phyloP scores from a whole-genome alignment of 2,329 filamentous ascomycete species.

The Stagonosporopsis vannaccii region DNA sequence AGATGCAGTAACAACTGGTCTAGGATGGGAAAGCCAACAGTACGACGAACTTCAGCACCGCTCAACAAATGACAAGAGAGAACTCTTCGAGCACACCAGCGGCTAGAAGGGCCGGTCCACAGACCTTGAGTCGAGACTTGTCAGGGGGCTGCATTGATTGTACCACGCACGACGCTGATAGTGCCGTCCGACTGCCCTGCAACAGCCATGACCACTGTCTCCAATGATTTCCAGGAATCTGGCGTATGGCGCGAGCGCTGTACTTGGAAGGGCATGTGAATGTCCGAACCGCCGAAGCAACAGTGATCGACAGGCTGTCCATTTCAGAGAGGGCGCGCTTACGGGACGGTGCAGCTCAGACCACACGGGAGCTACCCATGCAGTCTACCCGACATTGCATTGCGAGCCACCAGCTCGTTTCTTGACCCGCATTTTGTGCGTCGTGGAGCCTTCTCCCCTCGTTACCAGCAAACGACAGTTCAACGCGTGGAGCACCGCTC shows the following conservation, averaged over 20 bases:
- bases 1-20: neutral
- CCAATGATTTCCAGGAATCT: neutral
- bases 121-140: conserved; percentile 4
- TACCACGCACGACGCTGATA: conserved; percentile 14
- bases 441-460: conserved; percentile 27
- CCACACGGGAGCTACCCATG: conserved; percentile 30
- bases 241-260: neutral
- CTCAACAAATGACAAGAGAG: neutral
- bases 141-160: conserved; percentile 11
- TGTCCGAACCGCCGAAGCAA: neutral
- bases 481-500: conserved; percentile 27
- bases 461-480: conserved; percentile 26
- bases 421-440: conserved; percentile 33
- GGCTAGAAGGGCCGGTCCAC: conserved; percentile 7
- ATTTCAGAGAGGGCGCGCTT: conserved; percentile 19
- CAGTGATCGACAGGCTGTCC: conserved; percentile 14
- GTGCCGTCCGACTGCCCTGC: conserved; percentile 13
- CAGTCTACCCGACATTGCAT: conserved; percentile 25
- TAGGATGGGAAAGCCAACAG: neutral
- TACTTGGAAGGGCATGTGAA: neutral
- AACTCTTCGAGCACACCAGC: conserved; percentile 2
- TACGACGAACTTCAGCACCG: neutral
- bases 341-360: conserved; percentile 31
- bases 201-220: neutral
- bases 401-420: conserved; percentile 27